Base-by-base conservation (phyloP, 345 rosid species). In the Pugionium dolabratum region DNA sequence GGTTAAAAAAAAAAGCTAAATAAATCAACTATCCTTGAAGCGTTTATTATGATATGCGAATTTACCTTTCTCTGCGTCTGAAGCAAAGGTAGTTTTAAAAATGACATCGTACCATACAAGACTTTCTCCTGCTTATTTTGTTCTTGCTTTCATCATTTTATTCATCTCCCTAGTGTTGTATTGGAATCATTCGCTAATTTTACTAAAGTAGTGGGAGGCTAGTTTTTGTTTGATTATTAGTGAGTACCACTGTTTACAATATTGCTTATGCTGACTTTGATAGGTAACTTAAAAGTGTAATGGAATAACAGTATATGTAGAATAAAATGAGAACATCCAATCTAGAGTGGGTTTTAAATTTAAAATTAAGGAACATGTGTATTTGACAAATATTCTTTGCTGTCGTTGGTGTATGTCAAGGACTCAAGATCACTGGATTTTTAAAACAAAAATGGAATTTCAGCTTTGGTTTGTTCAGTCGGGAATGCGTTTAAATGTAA, bases 11-110 rank as follows among this genome's bases (percentile, higher is more conserved):
- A 18, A 18, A 18, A 18, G 18, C 18, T 18, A 18, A 18, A 18
- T 18, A 2, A 40, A 40, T 40, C 54, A 55, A 35, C 25, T 37
- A 37, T 57, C 18, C 5, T 43, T 54, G 7, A 28, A n/a, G 34
- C 50, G 59, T 58, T 65, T 57, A 48, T 37, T 45, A 49, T 63
- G 64, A 11, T 31, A 43, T 51, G 50, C 54, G 51, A 54, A 45
- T 52, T 39, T 60, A 47, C 36, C 45, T 9, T 73, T 66, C 18
- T 54, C 69, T 73, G 69, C 59, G 48, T 53, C 73, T 61, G 67
- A 73, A 73, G 77, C 69, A 73, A 73, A 73, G 72, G 56, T 59
- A 45, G 29, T 37, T 34, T 51, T 49, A 67, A 66, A 66, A 58
- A 66, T 59, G 56, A 73, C 62, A 73, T 36, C 4, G 43, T 56